Evolutionary conservation across 169 alveolate species (phyloP), one percentile per base, ranked within the genome.

Genomic region (Eimeria acervulina): DNA sequence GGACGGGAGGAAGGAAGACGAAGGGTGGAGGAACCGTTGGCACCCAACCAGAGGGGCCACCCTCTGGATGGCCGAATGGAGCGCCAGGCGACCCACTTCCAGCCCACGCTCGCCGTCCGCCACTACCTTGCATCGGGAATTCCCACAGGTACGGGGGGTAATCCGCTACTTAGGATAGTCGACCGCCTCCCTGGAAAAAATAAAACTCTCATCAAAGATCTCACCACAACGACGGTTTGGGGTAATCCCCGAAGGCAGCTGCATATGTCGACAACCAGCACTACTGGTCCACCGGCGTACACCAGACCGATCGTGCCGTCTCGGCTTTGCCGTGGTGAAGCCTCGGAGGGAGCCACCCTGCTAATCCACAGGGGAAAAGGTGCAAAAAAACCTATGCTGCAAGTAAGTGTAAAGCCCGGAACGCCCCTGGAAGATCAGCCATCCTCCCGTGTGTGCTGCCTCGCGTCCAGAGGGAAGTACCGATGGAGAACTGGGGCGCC

Each of bases 21-120:
- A 68, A 68, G 2, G 80, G n/a, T 1, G 80, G 44, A 1, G 44
- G 80, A 68, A n/a, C 26, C 10, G 2, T 68, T 5, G 47, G 80
- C 80, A 33, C 13, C 80, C 80, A 68, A 31, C 80, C 47, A 68
- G 80, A 33, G 33, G 44, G n/a, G 3, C 42, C n/a, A 31, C 80
- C 44, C 33, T 42, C 47, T 31, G 23, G 44, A 44, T 3, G 47
- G 23, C 26, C 80, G 4, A 15, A 44, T 8, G 80, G 44, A 68
- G 44, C 42, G 44, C 80, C 44, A 10, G 80, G 80, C 47, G 47
- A 33, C 80, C 80, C 80, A 68, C 80, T 31, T 31, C 80, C 80
- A 68, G 80, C n/a, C 80, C 80, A 68, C 44, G 87, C 59, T 5
- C 63, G 87, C 26, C 23, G 87, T 76, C 87, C 61, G 3, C 87